phyloP scores from a whole-genome alignment of 257 asterid genomes.

The Ocimum tenuiflorum region DNA sequence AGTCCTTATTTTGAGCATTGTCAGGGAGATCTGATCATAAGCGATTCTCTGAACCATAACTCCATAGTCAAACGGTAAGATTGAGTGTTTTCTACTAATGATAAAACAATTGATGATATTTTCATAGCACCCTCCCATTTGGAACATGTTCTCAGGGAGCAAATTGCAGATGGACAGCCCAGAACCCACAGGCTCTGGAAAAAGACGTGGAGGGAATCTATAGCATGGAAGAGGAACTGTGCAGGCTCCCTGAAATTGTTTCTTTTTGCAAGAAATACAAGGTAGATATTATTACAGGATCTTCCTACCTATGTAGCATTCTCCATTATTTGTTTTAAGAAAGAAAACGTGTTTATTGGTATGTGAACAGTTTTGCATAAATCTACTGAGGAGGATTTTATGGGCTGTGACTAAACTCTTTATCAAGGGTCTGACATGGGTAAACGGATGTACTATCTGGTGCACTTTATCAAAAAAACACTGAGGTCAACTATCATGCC shows the following conservation, averaged over 20 bases:
- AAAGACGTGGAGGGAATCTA: conserved; percentile 99
- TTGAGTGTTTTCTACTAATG: no score
- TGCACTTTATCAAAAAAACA: no score
- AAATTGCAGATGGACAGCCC: conserved; percentile 93
- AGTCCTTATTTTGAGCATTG: conserved; percentile 17
- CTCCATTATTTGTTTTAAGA: neutral
- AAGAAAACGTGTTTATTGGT: neutral
- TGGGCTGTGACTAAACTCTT: no score
- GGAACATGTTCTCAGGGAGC: conserved; percentile 86
- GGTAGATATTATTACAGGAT: conserved; percentile 33
- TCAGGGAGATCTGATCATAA: conserved; percentile 93
- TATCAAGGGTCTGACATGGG: no score
- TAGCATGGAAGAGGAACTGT: conserved; percentile 98
- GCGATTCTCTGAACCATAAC: conserved; percentile 95
- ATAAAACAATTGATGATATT: no score
- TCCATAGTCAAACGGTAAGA: conserved; percentile 53
- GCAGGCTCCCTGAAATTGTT: conserved; percentile 95
- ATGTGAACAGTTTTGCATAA: no score
- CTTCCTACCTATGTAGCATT: conserved; percentile 13
- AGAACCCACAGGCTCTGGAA: conserved; percentile 98
- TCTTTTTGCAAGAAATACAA: conserved; percentile 93
- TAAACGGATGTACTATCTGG: no score
- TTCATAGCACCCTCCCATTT: conserved; percentile 73
- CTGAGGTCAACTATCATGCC: no score
- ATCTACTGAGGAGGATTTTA: no score